These are phyloP conservation scores for Rhizopus delemar DNA, from an alignment of 371 early-diverging fungal species.

Conservation along the genomic window DNA sequence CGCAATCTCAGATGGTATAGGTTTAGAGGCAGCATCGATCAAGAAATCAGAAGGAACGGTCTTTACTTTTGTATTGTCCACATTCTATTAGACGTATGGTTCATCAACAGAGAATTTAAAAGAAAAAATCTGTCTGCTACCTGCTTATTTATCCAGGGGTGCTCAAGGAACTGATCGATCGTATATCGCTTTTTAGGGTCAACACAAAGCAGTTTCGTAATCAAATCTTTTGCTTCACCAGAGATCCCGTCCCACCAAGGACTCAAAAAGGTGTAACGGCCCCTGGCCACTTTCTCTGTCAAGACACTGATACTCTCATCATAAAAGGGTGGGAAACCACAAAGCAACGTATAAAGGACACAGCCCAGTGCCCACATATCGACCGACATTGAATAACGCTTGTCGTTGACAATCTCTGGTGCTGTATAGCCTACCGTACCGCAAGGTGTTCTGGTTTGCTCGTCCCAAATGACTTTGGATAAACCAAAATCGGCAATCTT, in stretches of 20 bases:
- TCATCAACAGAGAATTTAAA: not conserved
- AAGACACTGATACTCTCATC: constrained; percentile 63
- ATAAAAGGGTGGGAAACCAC: constrained; percentile 91
- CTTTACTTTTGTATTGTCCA: not conserved
- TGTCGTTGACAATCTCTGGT: constrained; percentile 86
- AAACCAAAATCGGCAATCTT: constrained; percentile 89
- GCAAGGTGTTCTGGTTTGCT: constrained; percentile 88
- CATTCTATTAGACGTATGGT: not conserved
- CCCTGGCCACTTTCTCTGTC: constrained; percentile 66
- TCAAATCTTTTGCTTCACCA: constrained; percentile 72
- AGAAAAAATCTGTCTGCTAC: constrained; percentile 10
- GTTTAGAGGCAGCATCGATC: not conserved
- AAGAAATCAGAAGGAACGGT: not conserved
- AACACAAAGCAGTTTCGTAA: constrained; percentile 61
- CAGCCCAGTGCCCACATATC: constrained; percentile 96
- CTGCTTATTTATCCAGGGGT: constrained; percentile 74
- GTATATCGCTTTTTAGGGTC: constrained; percentile 58
- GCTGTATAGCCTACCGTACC: constrained; percentile 93
- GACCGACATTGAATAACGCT: constrained; percentile 81
- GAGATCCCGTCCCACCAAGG: constrained; percentile 82
- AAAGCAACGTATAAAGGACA: constrained; percentile 85
- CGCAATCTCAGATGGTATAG: not conserved
- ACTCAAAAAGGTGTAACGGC: constrained; percentile 66
- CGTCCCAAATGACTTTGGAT: constrained; percentile 80
- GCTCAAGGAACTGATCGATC: constrained; percentile 68